Evolutionary conservation across 2,329 filamentous ascomycete species (phyloP), one percentile per base, ranked within the genome.

Genomic region (Colletotrichum endophyticum): DNA sequence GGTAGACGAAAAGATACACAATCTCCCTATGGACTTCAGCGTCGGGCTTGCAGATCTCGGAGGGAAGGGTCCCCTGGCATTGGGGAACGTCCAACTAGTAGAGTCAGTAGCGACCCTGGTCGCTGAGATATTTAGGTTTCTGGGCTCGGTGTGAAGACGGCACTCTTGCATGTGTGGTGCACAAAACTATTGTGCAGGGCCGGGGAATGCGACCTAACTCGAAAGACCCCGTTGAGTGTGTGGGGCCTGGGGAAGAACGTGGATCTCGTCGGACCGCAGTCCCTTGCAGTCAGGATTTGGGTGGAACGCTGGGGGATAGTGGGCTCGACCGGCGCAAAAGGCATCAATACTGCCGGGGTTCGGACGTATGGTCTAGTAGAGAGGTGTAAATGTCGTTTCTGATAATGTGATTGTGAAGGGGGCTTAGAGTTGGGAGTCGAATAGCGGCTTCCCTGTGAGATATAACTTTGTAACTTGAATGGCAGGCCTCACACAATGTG

Each of bases 191-290:
- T 63, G 32, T 56, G 66, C 64, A 70, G 27, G 70, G 69, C 69
- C 32, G 73, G 70, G n/a, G 53, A 30, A 67, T 75, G 72, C 30
- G 27, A 77, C 72, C 75, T 27, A 63, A 63, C 28, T 62, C n/a
- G 61, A 15, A 28, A 36, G 62, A 72, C 66, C 66, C 61, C 67
- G 49, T 61, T 30, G 36, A 67, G 28, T 15, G 22, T 71, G 25
- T 25, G 66, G 75, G 62, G 66, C 63, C 77, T 70, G 75, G 78
- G 72, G 79, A 80, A 79, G 80, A 78, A 36, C 34, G 34, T 36
- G 34, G 34, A 76, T 78, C 72, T 78, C 78, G 77, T 83, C 84
- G 84, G 84, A 83, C 83, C 84, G 84, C 78, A 82, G 80, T 82
- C 80, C 84, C 83, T 84, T 82, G 79, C 79, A 79, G 81, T 81